Evolutionary conservation across 2,329 filamentous ascomycete species (phyloP).

Genomic region (Trichocomaceae sp.): DNA sequence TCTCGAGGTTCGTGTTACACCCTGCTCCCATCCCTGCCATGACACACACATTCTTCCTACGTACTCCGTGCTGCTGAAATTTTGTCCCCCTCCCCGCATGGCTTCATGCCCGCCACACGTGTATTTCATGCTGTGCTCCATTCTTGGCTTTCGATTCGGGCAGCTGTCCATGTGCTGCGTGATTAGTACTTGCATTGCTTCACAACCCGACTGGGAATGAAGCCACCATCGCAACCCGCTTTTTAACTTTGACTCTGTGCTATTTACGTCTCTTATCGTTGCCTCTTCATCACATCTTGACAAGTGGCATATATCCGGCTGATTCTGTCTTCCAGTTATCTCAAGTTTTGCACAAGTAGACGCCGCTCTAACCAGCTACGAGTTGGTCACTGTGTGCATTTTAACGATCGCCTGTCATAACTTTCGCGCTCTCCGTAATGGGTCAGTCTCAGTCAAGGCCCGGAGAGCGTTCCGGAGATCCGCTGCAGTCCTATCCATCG

Average conservation of each 20-base stretch:
- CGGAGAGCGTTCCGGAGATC: constrained; percentile 49
- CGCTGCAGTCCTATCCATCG: constrained; percentile 79
- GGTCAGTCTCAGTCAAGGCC: constrained; percentile 49
- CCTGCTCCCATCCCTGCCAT: constrained; percentile 9
- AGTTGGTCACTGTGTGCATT: constrained; percentile 1
- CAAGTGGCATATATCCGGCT: too few species aligned
- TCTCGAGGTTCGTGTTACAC: constrained; percentile 15
- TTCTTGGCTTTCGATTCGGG: background rate
- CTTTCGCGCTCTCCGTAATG: constrained; percentile 35
- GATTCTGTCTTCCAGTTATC: background rate
- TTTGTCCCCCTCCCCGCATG: constrained; percentile 1
- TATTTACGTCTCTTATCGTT: background rate
- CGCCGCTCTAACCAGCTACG: constrained; percentile 4
- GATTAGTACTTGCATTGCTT: background rate
- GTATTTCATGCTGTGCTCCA: background rate
- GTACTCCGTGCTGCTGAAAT: background rate
- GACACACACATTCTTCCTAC: constrained; percentile 13
- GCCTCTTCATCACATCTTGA: background rate
- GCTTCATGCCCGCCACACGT: constrained; percentile 8
- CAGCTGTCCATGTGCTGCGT: background rate
- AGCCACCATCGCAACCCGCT: background rate
- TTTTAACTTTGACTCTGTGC: background rate
- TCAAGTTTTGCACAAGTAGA: too few species aligned
- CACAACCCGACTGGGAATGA: background rate
- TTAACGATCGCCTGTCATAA: constrained; percentile 20